phyloP scores from a whole-genome alignment of 495 filamentous ascomycete genomes.

The Penicillium paradoxum region DNA sequence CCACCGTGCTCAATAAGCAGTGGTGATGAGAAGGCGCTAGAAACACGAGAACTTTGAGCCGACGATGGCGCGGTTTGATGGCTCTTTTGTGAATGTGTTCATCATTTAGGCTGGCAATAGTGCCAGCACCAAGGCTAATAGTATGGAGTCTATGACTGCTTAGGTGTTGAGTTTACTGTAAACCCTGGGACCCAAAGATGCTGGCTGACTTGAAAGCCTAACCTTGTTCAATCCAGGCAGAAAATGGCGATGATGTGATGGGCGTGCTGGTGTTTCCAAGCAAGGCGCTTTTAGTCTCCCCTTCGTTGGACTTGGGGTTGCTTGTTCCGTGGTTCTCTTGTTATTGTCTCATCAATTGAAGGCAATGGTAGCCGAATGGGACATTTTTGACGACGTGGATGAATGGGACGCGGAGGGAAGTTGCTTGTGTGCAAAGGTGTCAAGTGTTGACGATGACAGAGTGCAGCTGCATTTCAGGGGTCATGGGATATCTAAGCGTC shows the following conservation, averaged over 20 bases:
- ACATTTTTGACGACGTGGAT: not conserved
- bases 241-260: not conserved
- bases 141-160: too few species aligned
- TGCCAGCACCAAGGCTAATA: not conserved
- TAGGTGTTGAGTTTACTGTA: not conserved
- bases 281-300: not conserved
- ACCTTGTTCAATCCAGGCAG: not conserved
- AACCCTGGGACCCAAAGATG: not conserved
- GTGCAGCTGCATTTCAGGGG: not conserved
- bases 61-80: not conserved
- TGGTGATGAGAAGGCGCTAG: not conserved
- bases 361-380: not conserved
- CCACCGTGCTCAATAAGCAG: not conserved
- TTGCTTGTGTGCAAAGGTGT: not conserved
- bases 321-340: not conserved
- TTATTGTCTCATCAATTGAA: not conserved
- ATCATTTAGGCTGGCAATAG: not conserved
- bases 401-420: not conserved
- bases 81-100: not conserved
- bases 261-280: not conserved
- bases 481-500: not conserved
- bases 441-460: not conserved
- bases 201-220: not conserved
- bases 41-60: not conserved
- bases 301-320: not conserved